Evolutionary conservation across 768 basidiomycete genomes (phyloP), one percentile per base, ranked within the genome.

Genomic region (Amanita molliuscula): DNA sequence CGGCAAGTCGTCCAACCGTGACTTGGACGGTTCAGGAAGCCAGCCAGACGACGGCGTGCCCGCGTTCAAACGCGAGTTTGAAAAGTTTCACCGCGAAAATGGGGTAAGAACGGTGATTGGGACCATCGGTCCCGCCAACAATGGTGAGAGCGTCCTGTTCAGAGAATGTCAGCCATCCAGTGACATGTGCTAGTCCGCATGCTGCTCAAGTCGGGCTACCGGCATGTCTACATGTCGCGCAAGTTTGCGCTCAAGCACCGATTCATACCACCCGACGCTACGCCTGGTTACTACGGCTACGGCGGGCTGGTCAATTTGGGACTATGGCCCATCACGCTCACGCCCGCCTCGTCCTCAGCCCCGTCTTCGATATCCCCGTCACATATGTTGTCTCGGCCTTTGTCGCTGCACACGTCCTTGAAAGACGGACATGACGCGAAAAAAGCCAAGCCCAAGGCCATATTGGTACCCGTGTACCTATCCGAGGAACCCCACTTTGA

Each of bases 401-500:
- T 33, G 1, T 50, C 49, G 23, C 41, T 50, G 4, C 49, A 36
- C n/a, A 25, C 41, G n/a, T 41, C 48, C 15, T n/a, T 28, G 16
- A 29, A 48, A 35, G 36, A 28, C 7, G 48, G 48, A n/a, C 18
- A 23, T 9, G 46, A 36, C 15, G 50, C 44, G 50, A 56, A 47
- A 51, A 38, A 23, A 47, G 56, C 44, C 47, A 44, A 55, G 45
- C 62, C 67, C 1, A 74, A 73, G 57, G 65, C 69, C 3, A 73
- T 74, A 9, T 61, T 69, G 52, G 62, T 83, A 20, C 60, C 78
- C 0, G 93, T 97, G 7, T 93, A 88, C 65, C 76, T 98, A 26
- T 86, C 88, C 3, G 96, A 99, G 61, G 94, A 96, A 62, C 82
- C 85, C 0, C 92, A 97, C 60, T 98, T 98, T 65, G 93, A 96